Evolutionary conservation across 176 grass and related monocot genomes (phyloP), one percentile per base, ranked within the genome.

Genomic region (Avena eriantha): DNA sequence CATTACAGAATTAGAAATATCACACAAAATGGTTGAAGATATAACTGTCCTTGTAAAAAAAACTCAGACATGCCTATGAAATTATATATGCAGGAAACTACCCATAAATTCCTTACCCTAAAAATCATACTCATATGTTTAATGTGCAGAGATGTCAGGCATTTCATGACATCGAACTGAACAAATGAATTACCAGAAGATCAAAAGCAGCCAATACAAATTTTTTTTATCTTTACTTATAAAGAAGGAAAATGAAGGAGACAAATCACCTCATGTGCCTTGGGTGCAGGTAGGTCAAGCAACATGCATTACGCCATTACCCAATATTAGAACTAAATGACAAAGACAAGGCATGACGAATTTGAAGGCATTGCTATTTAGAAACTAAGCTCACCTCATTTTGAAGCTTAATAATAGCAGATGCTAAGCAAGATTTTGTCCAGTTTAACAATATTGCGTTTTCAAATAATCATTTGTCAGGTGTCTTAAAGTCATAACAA

Each of bases 11-110:
- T 87, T 69, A 84, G 35, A 60, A 77, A 43, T 7, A 81, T 54
- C 23, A 24, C 55, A 77, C 16, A 68, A 43, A 68, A 87, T 33
- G 3, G 53, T 9, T 82, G 6, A 59, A 76, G 10, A 23, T 46
- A 74, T 61, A 80, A 21, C 75, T 22, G 35, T 60, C 51, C 6
- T 84, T 76, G 69, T n/a, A 65, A 29, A 29, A 56, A 1, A 80
- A 91, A 81, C 14, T 21, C 31, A 81, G 16, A 84, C 10, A 49
- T 59, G 22, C 24, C 33, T 80, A 58, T 48, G 51, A 83, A 87
- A 36, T 76, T 45, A 83, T 12, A 70, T 31, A 36, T 31, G 41
- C 14, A 55, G 68, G 18, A 47, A 73, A 29, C 54, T 66, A 39
- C 21, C 21, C 57, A 77, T 41, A 77, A n/a, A 49, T n/a, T 59